These are phyloP conservation scores for Endocarpon pusillum DNA, from an alignment of 495 filamentous ascomycete species.

Conservation along the genomic window DNA sequence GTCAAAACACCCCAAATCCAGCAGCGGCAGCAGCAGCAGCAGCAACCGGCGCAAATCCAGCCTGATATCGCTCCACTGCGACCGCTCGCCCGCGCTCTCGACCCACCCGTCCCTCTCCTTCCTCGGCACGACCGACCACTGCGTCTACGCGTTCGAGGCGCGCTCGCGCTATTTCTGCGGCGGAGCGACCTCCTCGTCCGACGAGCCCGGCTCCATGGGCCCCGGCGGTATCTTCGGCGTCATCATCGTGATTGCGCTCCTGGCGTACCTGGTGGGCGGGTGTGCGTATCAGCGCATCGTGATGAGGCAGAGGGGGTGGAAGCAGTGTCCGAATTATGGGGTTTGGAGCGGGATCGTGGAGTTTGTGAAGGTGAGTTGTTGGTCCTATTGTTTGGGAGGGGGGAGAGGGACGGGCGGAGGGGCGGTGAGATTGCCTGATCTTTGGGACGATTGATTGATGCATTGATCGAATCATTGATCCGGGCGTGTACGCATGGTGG, in stretches of 20 bases:
- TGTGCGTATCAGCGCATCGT: constrained; percentile 92
- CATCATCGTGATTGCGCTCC: constrained; percentile 68
- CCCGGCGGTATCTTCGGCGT: constrained; percentile 85
- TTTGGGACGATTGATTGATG: neutral
- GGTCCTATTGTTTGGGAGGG: neutral
- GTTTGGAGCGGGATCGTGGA: constrained; percentile 80
- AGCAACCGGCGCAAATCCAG: constrained; percentile 56
- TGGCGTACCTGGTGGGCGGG: constrained; percentile 82
- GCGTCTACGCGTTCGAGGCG: constrained; percentile 95
- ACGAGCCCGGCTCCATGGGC: constrained; percentile 47
- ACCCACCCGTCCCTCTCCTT: constrained; percentile 56
- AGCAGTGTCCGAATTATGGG: constrained; percentile 84
- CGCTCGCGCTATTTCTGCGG: constrained; percentile 75
- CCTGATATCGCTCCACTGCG: constrained; percentile 85
- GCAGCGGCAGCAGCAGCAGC: constrained; percentile 29
- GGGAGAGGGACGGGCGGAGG: neutral
- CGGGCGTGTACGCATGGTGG: neutral
- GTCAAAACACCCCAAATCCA: constrained; percentile 18
- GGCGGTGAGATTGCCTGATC: too few species aligned
- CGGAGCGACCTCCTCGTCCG: constrained; percentile 39
- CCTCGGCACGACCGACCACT: constrained; percentile 72
- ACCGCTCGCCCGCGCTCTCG: constrained; percentile 44
- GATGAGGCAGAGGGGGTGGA: constrained; percentile 87
- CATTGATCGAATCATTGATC: neutral
- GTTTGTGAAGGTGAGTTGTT: constrained; percentile 58